Conservation (phyloP, 2,329 filamentous ascomycete genomes). For the Botryotinia globosa region DNA sequence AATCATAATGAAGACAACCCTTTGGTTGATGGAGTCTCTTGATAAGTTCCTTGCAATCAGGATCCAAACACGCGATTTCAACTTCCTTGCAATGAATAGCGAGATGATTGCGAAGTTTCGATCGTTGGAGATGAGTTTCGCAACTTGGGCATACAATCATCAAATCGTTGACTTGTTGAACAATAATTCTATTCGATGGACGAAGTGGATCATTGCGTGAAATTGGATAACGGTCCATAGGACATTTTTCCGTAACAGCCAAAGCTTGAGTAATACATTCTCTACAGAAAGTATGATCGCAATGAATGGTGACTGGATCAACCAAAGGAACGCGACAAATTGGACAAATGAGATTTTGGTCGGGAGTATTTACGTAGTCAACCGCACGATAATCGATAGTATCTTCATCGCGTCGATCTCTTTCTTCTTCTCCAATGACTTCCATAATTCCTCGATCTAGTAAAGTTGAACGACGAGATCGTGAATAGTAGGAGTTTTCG, state of each 20-base stretch:
- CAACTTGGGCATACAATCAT: slow-evolving; percentile 61
- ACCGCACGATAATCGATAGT: slow-evolving; percentile 39
- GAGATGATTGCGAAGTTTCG: slow-evolving; percentile 55
- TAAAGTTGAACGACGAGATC: slow-evolving; percentile 9
- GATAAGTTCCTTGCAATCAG: slow-evolving; percentile 50
- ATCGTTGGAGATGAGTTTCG: slow-evolving; percentile 49
- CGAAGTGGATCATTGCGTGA: slow-evolving; percentile 38
- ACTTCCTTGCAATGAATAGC: slow-evolving; percentile 56
- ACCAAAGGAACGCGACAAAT: slow-evolving; percentile 60
- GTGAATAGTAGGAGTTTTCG: slow-evolving; percentile 4
- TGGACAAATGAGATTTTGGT: slow-evolving; percentile 43
- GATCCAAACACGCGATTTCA: slow-evolving; percentile 51
- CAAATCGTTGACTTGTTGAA: slow-evolving; percentile 60
- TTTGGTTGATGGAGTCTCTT: slow-evolving; percentile 50
- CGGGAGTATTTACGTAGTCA: slow-evolving; percentile 38
- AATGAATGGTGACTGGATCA: slow-evolving; percentile 58
- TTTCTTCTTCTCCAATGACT: slow-evolving; percentile 17
- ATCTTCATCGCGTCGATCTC: neutral
- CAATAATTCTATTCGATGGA: slow-evolving; percentile 46
- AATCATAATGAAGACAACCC: slow-evolving; percentile 54
- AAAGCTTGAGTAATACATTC: slow-evolving; percentile 51
- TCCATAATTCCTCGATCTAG: slow-evolving; percentile 12
- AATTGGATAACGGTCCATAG: slow-evolving; percentile 54
- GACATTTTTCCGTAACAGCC: slow-evolving; percentile 48
- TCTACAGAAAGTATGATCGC: slow-evolving; percentile 64